Evolutionary conservation across 352 stramenopile species (phyloP).

Genomic region (Globisporangium camurandrum): DNA sequence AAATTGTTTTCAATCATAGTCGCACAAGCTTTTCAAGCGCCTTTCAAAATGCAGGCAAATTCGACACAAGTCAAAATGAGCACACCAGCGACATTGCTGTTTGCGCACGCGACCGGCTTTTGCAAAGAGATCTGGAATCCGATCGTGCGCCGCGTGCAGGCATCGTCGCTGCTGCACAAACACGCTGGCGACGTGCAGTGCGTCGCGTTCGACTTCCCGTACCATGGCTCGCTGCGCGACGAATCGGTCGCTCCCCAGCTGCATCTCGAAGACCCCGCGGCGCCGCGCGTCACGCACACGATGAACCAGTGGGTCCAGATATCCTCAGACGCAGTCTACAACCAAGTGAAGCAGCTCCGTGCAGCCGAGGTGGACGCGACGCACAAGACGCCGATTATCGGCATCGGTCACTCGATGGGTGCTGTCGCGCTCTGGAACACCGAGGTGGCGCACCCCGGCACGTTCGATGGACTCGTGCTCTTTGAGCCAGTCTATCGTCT

Average conservation of each 20-base stretch:
- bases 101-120: constrained; percentile 37
- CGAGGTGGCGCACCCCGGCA: constrained; percentile 28
- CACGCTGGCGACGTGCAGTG: constrained; percentile 10
- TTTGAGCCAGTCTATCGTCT: constrained; percentile 32
- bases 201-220: constrained; percentile 40
- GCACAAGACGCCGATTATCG: constrained; percentile 22
- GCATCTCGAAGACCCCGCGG: constrained; percentile 11
- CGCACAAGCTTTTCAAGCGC: too few species aligned
- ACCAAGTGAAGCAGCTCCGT: constrained; percentile 16
- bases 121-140: constrained; percentile 46
- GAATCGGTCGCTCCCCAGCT: constrained; percentile 16
- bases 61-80: background rate
- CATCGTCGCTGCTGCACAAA: constrained; percentile 21
- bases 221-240: constrained; percentile 38
- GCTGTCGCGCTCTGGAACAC: constrained; percentile 29
- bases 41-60: too few species aligned
- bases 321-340: constrained; percentile 20
- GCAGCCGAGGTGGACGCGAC: too few species aligned
- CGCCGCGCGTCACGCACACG: constrained; percentile 28
- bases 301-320: constrained; percentile 17
- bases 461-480: constrained; percentile 36
- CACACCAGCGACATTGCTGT: constrained; percentile 24
- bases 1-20: too few species aligned
- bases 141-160: constrained; percentile 27
- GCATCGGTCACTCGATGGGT: constrained; percentile 45